Evolutionary conservation across 2,329 filamentous ascomycete species (phyloP), one percentile per base, ranked within the genome.

Genomic region (Metarhizium guizhouense): DNA sequence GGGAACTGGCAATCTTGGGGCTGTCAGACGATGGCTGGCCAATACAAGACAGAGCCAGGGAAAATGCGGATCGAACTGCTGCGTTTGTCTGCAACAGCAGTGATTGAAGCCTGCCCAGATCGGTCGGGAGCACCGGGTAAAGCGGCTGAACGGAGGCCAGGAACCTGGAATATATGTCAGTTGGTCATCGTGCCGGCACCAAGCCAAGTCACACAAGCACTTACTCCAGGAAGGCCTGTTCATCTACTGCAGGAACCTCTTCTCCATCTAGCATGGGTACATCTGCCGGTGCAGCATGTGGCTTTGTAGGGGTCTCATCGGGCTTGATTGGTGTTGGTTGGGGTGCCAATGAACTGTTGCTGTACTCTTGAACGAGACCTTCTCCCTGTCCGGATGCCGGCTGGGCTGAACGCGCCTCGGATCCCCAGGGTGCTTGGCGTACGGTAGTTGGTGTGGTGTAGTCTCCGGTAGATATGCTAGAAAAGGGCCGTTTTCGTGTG

Each of bases 121-220:
- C 81, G 53, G 75, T 75, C 2, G 85, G 79, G 13, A 90, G 73
- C 48, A 90, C 74, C 0, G 86, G 86, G 56, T 88, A 84, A 3
- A 81, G 80, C 14, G 83, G 82, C 61, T 90, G 86, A 20, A 90
- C 80, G 14, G 80, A 72, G 4, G 75, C 75, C 54, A 87, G 78
- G 61, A 89, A 90, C 59, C 81, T 85, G 36, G 1, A 14, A 14
- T 30, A 6, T 25, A 49, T 56, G 52, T 48, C 34, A 16, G 13
- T 34, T 6, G 18, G n/a, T 16, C 7, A 43, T 30, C 11, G 10
- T 34, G 32, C 32, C 32, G 45, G 29, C 25, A 30, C 45, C 18
- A 30, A 11, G 29, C 2, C 7, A 14, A 30, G 20, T 5, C 10
- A 14, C n/a, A 43, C 18, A 43, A 5, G 8, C 42, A 64, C 75